A percentile compares a stretch with the other conserved stretches of the same genome.
These are phyloP conservation scores for Fusarium secorum DNA, from an alignment of 2,329 filamentous ascomycete species.

Conservation along the genomic window DNA sequence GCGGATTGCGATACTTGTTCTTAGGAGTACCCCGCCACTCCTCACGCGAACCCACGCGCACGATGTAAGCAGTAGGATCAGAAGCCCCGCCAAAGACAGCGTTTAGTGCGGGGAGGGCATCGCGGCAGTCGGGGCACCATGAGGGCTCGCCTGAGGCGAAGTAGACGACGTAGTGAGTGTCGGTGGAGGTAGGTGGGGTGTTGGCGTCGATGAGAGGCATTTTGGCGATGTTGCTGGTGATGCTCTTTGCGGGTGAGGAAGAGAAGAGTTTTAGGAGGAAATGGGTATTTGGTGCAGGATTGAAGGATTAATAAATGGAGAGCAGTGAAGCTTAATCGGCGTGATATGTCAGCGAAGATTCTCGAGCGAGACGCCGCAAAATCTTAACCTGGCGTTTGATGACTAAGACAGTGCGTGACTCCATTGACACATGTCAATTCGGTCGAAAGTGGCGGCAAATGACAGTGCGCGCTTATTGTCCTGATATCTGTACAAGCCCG, in stretches of 20 bases:
- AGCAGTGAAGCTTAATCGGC: background rate
- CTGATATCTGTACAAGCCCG: accelerated
- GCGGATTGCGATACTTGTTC: constrained; percentile 41
- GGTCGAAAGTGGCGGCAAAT: accelerated
- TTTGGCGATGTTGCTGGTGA: background rate
- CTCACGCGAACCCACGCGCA: constrained; percentile 37
- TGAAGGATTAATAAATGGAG: background rate
- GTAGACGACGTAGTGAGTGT: constrained; percentile 44
- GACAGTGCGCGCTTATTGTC: background rate
- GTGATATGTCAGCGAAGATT: background rate
- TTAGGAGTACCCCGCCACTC: constrained; percentile 38
- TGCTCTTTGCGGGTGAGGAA: background rate
- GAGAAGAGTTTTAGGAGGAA: accelerated
- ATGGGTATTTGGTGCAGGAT: background rate
- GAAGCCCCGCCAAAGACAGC: constrained; percentile 37
- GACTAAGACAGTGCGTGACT: accelerated
- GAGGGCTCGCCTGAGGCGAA: constrained; percentile 44
- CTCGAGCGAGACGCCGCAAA: background rate
- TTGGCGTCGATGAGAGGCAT: constrained; percentile 43
- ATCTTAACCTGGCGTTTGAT: background rate
- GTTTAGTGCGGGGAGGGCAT: constrained; percentile 38
- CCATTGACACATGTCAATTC: accelerated
- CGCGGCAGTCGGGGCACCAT: constrained; percentile 43
- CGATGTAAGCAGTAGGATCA: constrained; percentile 38
- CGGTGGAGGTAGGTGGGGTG: constrained; percentile 33